Base-by-base conservation (phyloP, 495 filamentous ascomycete genomes). In the Extremus antarcticus region DNA sequence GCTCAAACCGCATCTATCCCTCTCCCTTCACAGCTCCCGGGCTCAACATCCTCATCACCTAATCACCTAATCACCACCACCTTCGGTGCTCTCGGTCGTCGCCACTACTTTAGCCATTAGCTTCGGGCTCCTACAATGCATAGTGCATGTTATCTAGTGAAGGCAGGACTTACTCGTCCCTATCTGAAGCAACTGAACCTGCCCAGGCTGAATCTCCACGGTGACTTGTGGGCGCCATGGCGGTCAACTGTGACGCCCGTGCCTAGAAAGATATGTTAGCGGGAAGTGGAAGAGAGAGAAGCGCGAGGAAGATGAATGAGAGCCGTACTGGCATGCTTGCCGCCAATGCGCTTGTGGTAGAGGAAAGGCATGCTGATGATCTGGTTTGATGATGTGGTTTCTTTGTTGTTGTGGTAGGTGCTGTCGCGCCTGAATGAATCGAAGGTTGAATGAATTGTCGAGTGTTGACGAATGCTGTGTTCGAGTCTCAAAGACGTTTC, bases 111-210 rank as follows among this genome's bases (percentile, higher is more conserved):
- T n/a, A n/a, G n/a, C n/a, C n/a, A n/a, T n/a, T n/a, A n/a, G n/a
- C n/a, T n/a, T n/a, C n/a, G n/a, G n/a, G n/a, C n/a, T n/a, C n/a
- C n/a, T n/a, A n/a, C n/a, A n/a, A n/a, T n/a, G n/a, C n/a, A n/a
- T n/a, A n/a, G n/a, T n/a, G n/a, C n/a, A n/a, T n/a, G n/a, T n/a
- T n/a, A n/a, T n/a, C n/a, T n/a, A n/a, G n/a, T n/a, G n/a, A n/a
- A n/a, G n/a, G n/a, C n/a, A n/a, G n/a, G n/a, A n/a, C n/a, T n/a
- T n/a, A n/a, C 29, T 13, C 29, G 29, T 7, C 29, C 29, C 29
- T 35, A 45, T 17, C n/a, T 45, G 41, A 45, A 45, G 41, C 41
- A 45, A n/a, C 41, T 45, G n/a, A 45, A 45, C 19, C 41, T 45
- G 15, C 41, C 41, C 41, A 45, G 41, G n/a, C 41, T 45, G n/a